These are phyloP conservation scores for Oenanthe sinensis DNA, from an alignment of 129 eudicot species.

Conservation along the genomic window DNA sequence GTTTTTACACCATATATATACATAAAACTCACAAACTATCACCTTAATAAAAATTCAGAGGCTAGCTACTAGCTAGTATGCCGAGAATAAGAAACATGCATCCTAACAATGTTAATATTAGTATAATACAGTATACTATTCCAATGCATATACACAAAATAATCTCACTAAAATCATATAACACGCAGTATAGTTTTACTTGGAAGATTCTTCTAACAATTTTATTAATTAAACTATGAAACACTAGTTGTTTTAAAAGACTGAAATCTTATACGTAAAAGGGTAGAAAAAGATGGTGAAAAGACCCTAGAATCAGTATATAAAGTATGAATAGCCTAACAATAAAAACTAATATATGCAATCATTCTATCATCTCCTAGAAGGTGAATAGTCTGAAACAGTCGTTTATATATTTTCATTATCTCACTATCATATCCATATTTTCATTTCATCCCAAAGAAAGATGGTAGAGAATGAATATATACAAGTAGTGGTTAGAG, in stretches of 20 bases:
- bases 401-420: neutral
- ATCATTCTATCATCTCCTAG: neutral
- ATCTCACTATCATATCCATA: neutral
- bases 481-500: constrained; percentile 36
- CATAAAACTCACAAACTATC: no score
- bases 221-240: neutral
- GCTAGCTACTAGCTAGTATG: no score
- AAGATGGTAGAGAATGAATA: constrained; percentile 2
- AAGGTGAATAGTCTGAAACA: neutral
- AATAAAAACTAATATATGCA: neutral
- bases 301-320: neutral
- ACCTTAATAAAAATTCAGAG: no score
- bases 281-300: neutral
- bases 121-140: no score
- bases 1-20: no score
- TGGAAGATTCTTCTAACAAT: no score
- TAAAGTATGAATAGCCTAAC: neutral
- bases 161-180: neutral
- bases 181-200: neutral
- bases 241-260: neutral
- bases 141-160: no score
- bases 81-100: no score
- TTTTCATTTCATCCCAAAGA: no score
- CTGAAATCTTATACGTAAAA: neutral
- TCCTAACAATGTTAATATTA: no score